Evolutionary conservation across 2,329 filamentous ascomycete species (phyloP), one percentile per base, ranked within the genome.

Genomic region (Trichoderma simmonsii): DNA sequence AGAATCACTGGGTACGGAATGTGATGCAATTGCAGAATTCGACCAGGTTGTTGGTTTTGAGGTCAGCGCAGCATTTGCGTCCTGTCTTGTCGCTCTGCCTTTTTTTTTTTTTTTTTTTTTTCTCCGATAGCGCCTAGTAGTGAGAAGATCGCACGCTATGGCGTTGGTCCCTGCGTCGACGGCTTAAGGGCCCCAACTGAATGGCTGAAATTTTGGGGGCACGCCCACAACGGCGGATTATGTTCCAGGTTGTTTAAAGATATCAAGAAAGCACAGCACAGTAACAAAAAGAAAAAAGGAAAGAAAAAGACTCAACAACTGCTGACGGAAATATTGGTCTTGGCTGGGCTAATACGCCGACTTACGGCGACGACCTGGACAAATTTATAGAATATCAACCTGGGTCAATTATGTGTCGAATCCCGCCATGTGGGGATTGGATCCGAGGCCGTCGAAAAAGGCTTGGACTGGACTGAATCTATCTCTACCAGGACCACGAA

Each of bases 111-210:
- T 59, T 39, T 67, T 68, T 59, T 68, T 68, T 36, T 57, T 57
- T n/a, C n/a, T n/a, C 28, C 15, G 57, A n/a, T 57, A 60, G 54
- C 36, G 28, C 39, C 39, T 43, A 43, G 39, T 60, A 68, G 34
- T 6, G 36, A 56, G 65, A 28, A 43, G 54, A 60, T 30, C 26
- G 24, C 54, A 34, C 56, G 65, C 56, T 68, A 68, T 68, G 34
- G 30, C 36, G 65, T 28, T 56, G 64, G 64, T 66, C 64, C 64
- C 39, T 57, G 64, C 48, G 48, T 56, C 64, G 48, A 66, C 51
- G 64, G 64, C 15, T 43, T 18, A 24, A 24, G 3, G 11, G 21
- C n/a, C 21, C 48, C 48, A 54, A 54, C 26, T 11, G 56, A 30
- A 26, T 32, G 65, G 54, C 65, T 28, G 34, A 48, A 60, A n/a